These are phyloP conservation scores for Leptoxyphium fumago DNA, from an alignment of 2,329 filamentous ascomycete genomes.

Conservation along the genomic window DNA sequence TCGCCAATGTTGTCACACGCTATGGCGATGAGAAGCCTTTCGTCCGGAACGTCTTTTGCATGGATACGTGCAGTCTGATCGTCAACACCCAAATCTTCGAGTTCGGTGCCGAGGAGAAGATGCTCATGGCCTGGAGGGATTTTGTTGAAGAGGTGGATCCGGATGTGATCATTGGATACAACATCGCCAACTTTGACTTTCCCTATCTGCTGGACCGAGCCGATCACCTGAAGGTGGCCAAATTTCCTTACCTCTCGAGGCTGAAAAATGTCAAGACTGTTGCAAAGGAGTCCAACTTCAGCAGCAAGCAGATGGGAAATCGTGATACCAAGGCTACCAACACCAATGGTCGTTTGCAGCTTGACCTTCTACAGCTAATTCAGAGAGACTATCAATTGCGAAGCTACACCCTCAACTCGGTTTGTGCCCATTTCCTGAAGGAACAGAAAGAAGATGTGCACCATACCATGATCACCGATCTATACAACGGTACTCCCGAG, in stretches of 20 bases:
- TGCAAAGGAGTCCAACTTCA: constrained; percentile 70
- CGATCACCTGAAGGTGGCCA: constrained; percentile 61
- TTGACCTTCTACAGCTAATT: constrained; percentile 87
- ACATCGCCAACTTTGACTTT: constrained; percentile 97
- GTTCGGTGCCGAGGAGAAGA: constrained; percentile 66
- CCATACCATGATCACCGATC: constrained; percentile 96
- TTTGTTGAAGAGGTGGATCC: constrained; percentile 85
- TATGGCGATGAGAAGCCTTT: constrained; percentile 96
- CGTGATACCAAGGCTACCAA: constrained; percentile 90
- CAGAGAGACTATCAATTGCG: constrained; percentile 89
- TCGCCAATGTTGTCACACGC: constrained; percentile 85
- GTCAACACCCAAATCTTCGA: constrained; percentile 88
- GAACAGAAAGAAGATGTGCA: constrained; percentile 99
- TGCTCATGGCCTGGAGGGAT: constrained; percentile 85
- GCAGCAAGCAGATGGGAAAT: constrained; percentile 96
- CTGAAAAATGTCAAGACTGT: constrained; percentile 56
- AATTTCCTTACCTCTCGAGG: constrained; percentile 80
- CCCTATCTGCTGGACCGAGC: constrained; percentile 86
- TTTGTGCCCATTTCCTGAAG: constrained; percentile 83
- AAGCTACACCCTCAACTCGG: constrained; percentile 95
- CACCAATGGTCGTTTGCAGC: constrained; percentile 80
- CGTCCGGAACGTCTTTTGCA: constrained; percentile 87
- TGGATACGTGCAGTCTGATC: constrained; percentile 83
- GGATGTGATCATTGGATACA: constrained; percentile 97
- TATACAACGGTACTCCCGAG: constrained; percentile 92